These are phyloP conservation scores for Solanum appendiculatum DNA, from an alignment of 257 asterid genomes.

Conservation along the genomic window DNA sequence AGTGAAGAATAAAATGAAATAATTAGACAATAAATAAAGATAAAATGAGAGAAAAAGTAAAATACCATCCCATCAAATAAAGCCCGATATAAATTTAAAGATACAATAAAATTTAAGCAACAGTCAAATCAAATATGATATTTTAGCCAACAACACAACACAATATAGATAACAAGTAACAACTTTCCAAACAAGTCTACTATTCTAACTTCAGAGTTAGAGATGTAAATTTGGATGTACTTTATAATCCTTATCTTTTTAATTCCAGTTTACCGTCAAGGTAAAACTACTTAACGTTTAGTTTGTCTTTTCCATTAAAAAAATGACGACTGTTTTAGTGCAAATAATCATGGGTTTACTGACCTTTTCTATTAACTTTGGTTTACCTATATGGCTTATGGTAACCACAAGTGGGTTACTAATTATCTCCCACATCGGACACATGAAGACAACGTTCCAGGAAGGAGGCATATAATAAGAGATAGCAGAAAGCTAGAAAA, in stretches of 20 bases:
- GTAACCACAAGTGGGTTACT: neutral
- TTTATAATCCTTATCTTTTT: neutral
- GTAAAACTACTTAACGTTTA: neutral
- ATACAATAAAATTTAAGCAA: neutral
- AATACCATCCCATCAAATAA: neutral
- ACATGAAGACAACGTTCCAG: neutral
- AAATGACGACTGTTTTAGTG: neutral
- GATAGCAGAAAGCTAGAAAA: rapidly evolving
- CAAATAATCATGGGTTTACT: neutral
- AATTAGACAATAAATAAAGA: neutral
- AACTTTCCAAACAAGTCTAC: neutral
- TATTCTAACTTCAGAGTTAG: neutral
- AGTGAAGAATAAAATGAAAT: neutral
- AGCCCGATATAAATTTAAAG: no score
- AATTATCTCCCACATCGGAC: neutral
- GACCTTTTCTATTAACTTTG: neutral
- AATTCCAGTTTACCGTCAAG: neutral
- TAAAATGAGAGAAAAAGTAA: neutral
- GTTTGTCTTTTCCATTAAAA: neutral
- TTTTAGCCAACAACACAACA: neutral
- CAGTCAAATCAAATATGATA: neutral
- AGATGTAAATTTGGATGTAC: neutral
- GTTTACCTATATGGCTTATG: neutral
- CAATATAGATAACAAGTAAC: neutral
- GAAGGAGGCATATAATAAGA: neutral